A percentile compares a stretch with the other conserved stretches of the same genome.
Conservation (phyloP, 2,329 filamentous ascomycete species). For the Monosporascus ibericus region DNA sequence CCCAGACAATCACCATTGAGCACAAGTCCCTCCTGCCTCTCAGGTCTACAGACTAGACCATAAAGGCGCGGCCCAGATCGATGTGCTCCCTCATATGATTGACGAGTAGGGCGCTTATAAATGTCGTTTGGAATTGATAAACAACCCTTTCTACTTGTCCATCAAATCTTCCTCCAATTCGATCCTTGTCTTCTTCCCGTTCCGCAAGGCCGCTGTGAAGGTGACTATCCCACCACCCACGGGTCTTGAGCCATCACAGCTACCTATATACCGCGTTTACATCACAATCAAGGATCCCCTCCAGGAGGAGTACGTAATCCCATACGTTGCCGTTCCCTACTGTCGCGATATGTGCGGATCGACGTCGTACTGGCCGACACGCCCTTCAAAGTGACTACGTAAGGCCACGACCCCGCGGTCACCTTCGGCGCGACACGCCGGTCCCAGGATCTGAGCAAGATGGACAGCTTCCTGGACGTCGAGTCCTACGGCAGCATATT, state of each 20-base stretch:
- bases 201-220: constrained; percentile 2
- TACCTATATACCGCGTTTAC: constrained; percentile 15
- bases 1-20: too few relatives aligned
- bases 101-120: too few relatives aligned
- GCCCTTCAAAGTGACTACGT: background rate
- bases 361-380: background rate
- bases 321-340: background rate
- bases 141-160: too few relatives aligned
- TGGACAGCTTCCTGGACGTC: background rate
- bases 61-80: too few relatives aligned
- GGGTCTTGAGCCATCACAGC: constrained; percentile 4
- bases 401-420: background rate
- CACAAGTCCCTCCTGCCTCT: too few relatives aligned
- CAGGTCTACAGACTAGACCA: too few relatives aligned
- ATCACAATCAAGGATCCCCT: constrained; percentile 1
- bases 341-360: background rate
- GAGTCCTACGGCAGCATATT: background rate
- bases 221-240: constrained; percentile 8
- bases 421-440: background rate
- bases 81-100: too few relatives aligned
- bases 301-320: background rate
- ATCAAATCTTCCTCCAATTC: too few relatives aligned
- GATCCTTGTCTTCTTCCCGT: too few relatives aligned
- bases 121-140: too few relatives aligned
- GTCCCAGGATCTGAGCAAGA: background rate